These are phyloP conservation scores for Trichopus zeylanicus DNA, from an alignment of 116 monocot genomes.

Conservation along the genomic window DNA sequence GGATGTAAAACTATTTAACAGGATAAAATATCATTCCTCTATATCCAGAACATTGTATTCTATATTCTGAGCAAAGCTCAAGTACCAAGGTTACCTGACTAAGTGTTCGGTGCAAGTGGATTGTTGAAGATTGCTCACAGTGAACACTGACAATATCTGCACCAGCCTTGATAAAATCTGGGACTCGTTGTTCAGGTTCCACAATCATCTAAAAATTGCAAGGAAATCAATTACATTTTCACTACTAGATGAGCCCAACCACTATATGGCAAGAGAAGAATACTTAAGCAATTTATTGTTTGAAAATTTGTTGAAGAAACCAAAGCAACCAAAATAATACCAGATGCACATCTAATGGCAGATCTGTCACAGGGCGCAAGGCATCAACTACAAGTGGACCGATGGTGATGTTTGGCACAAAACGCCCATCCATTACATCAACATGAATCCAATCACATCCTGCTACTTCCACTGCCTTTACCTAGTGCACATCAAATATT, in stretches of 20 bases:
- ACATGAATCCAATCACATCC: constrained; percentile 99
- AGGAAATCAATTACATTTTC: neutral
- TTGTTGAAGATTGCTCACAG: constrained; percentile 89
- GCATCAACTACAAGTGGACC: constrained; percentile 94
- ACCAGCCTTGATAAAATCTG: constrained; percentile 96
- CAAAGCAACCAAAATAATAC: constrained; percentile 23
- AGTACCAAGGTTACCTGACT: constrained; percentile 43
- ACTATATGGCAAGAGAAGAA: no score
- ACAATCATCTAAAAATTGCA: constrained; percentile 83
- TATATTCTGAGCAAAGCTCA: constrained; percentile 1
- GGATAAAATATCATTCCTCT: neutral
- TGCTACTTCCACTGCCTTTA: constrained; percentile 92
- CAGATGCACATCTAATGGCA: constrained; percentile 97
- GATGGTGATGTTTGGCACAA: constrained; percentile 98
- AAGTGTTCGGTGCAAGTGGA: constrained; percentile 88
- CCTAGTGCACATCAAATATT: constrained; percentile 25
- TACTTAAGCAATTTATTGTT: no score
- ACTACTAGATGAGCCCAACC: neutral
- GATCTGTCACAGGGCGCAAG: constrained; percentile 86
- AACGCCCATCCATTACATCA: constrained; percentile 98
- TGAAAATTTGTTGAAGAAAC: constrained; percentile 1
- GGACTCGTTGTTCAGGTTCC: constrained; percentile 88
- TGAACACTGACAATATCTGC: constrained; percentile 97
- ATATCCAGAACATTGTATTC: no score
- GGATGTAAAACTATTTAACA: neutral